Conservation (phyloP, 2,329 filamentous ascomycete genomes). For the Saccharata proteae region DNA sequence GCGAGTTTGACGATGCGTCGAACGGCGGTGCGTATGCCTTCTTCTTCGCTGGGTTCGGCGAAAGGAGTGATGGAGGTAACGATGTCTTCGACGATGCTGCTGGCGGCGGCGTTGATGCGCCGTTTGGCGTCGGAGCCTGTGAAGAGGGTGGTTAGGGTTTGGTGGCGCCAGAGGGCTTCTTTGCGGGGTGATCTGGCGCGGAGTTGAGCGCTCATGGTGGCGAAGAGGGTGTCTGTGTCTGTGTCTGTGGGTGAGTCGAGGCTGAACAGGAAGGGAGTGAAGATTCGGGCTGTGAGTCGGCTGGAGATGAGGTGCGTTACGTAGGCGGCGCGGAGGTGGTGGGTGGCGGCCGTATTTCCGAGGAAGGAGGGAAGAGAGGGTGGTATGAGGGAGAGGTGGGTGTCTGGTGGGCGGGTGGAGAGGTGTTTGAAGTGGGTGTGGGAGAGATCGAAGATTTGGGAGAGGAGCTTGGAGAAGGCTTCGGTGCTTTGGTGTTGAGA, state of each 20-base stretch:
- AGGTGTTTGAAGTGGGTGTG: conserved; percentile 41
- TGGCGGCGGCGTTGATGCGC: conserved; percentile 43
- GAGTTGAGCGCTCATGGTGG: conserved; percentile 43
- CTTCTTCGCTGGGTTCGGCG: conserved; percentile 37
- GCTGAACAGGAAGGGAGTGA: conserved; percentile 47
- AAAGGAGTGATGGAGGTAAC: conserved; percentile 42
- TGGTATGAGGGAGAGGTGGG: conserved; percentile 40
- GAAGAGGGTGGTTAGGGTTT: conserved; percentile 45
- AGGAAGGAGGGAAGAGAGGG: conserved; percentile 42
- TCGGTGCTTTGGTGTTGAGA: conserved; percentile 34
- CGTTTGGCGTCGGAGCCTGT: conserved; percentile 44
- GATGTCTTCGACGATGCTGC: conserved; percentile 45
- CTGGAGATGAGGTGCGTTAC: conserved; percentile 44
- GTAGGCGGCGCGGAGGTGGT: conserved; percentile 41
- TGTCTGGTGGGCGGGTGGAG: conserved; percentile 37
- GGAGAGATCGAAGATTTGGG: conserved; percentile 39
- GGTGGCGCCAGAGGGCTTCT: conserved; percentile 46
- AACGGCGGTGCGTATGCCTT: conserved; percentile 38
- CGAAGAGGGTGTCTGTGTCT: conserved; percentile 29
- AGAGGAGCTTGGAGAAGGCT: conserved; percentile 39
- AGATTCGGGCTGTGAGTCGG: conserved; percentile 43
- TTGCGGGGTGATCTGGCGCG: conserved; percentile 43
- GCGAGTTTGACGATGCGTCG: conserved; percentile 46
- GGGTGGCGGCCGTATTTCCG: conserved; percentile 39
- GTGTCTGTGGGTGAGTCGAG: conserved; percentile 28